These are phyloP conservation scores for Ophiostoma ulmi DNA, from an alignment of 2,329 filamentous ascomycete species.

Conservation along the genomic window DNA sequence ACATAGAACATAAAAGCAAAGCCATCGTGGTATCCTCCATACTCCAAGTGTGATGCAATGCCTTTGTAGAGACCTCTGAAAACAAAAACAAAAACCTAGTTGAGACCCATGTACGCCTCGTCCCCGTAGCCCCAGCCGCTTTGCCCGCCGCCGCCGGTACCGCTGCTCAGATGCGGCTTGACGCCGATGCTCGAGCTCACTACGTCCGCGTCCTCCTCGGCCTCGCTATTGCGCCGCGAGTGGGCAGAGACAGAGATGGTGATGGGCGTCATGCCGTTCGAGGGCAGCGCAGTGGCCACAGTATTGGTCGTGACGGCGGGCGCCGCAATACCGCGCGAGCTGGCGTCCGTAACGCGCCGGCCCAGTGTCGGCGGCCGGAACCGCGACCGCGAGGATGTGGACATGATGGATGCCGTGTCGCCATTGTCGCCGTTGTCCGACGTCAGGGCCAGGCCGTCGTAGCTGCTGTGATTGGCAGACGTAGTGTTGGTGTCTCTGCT, in stretches of 20 bases:
- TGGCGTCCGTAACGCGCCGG: conserved; percentile 34
- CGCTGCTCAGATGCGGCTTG: conserved; percentile 45
- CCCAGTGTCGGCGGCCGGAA: conserved; percentile 41
- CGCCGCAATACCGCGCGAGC: conserved; percentile 18
- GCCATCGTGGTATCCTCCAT: not conserved
- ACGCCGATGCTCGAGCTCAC: conserved; percentile 45
- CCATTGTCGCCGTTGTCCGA: conserved; percentile 30
- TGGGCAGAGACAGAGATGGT: conserved; percentile 36
- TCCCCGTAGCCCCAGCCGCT: conserved; percentile 80
- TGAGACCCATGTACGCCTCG: conserved; percentile 76
- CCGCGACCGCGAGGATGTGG: conserved; percentile 40
- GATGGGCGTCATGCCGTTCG: conserved; percentile 23
- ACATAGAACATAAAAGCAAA: no score
- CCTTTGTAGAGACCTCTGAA: not conserved
- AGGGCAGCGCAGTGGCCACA: conserved; percentile 25
- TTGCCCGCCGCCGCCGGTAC: conserved; percentile 51
- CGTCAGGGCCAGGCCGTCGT: not conserved
- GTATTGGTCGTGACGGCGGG: conserved; percentile 20
- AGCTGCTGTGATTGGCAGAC: not conserved
- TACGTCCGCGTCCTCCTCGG: conserved; percentile 40
- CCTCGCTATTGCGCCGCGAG: conserved; percentile 40
- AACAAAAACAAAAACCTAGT: conserved; percentile 41
- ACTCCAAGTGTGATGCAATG: conserved; percentile 1
- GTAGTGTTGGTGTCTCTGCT: conserved; percentile 16
- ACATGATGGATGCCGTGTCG: conserved; percentile 44